Conservation (phyloP, 1,139 yeast genomes). For the Geotrichum citri-aurantii region DNA sequence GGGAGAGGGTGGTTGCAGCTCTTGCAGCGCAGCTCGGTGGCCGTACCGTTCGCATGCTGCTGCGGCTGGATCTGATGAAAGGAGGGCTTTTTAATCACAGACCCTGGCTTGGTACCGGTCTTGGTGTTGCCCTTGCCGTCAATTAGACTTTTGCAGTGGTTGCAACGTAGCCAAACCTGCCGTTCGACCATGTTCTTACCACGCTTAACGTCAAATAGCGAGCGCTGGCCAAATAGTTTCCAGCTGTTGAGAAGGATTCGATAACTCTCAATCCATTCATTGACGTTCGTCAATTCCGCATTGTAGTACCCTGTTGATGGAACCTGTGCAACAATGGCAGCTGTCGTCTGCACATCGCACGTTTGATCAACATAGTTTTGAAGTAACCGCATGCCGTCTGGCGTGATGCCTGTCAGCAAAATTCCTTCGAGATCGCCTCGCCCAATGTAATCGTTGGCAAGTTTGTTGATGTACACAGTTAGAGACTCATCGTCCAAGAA, state of each 20-base stretch:
- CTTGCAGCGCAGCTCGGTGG: slow-evolving; percentile 45
- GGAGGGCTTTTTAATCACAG: background rate
- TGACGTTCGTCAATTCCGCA: background rate
- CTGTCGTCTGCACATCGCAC: slow-evolving; percentile 89
- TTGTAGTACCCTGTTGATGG: slow-evolving; percentile 31
- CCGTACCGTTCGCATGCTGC: background rate
- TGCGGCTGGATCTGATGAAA: background rate
- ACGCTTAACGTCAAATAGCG: slow-evolving; percentile 67
- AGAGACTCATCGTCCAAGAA: slow-evolving; percentile 73
- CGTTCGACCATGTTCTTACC: slow-evolving; percentile 45
- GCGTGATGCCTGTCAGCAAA: slow-evolving; percentile 68
- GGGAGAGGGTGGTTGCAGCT: slow-evolving; percentile 87
- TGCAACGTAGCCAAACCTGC: slow-evolving; percentile 76
- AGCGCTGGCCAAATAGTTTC: slow-evolving; percentile 71
- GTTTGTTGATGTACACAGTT: slow-evolving; percentile 48
- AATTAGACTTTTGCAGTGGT: slow-evolving; percentile 52
- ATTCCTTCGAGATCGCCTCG: slow-evolving; percentile 89
- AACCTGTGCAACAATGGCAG: slow-evolving; percentile 67
- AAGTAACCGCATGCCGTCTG: slow-evolving; percentile 51
- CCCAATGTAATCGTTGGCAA: slow-evolving; percentile 64
- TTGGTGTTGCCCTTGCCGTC: slow-evolving; percentile 18
- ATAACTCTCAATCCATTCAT: slow-evolving; percentile 66
- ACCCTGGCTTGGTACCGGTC: slow-evolving; percentile 20
- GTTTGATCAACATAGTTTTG: slow-evolving; percentile 88
- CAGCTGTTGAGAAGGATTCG: slow-evolving; percentile 72